Evolutionary conservation across 768 basidiomycete genomes (phyloP), one percentile per base, ranked within the genome.

Genomic region (Mycena pura): DNA sequence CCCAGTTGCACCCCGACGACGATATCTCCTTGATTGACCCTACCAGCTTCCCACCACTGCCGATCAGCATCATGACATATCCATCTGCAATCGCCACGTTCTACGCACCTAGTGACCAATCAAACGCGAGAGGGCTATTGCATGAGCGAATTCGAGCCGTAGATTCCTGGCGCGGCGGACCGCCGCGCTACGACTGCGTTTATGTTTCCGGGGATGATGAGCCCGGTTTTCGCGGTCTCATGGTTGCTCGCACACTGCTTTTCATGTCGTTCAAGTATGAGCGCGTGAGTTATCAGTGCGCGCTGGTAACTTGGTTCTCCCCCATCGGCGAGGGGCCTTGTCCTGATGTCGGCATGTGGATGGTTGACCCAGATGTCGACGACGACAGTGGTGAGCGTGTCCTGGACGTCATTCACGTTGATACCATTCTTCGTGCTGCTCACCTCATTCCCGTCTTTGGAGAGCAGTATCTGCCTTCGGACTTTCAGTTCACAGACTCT

Each of bases 21-120:
- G 68, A 39, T 48, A 32, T 21, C 13, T 22, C 11, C 3, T 55
- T 39, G n/a, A 45, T 51, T n/a, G 43, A 63, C 10, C 45, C 69
- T 17, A 32, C 63, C 19, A 13, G n/a, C n/a, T n/a, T n/a, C n/a
- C n/a, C n/a, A 24, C 50, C 56, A 7, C 21, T 66, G 47, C 3
- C 46, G 62, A 44, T n/a, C 49, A 76, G 31, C n/a, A n/a, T n/a
- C n/a, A 52, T 54, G 15, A 49, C 73, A 5, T 77, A 68, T 45
- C 60, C 66, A 51, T 75, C 76, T 32, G 76, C 75, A 1, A 36
- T 67, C 25, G 69, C 76, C 7, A 61, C 61, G 63, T 78, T 72
- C 51, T 72, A 70, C 62, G 72, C 77, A 7, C 77, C 78, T 19
- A 80, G 78, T 66, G 70, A 79, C 39, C 50, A 62, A 24, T 73